Conservation (phyloP, 1,284 basidiomycete species). For the Malassezia arunalokei region DNA sequence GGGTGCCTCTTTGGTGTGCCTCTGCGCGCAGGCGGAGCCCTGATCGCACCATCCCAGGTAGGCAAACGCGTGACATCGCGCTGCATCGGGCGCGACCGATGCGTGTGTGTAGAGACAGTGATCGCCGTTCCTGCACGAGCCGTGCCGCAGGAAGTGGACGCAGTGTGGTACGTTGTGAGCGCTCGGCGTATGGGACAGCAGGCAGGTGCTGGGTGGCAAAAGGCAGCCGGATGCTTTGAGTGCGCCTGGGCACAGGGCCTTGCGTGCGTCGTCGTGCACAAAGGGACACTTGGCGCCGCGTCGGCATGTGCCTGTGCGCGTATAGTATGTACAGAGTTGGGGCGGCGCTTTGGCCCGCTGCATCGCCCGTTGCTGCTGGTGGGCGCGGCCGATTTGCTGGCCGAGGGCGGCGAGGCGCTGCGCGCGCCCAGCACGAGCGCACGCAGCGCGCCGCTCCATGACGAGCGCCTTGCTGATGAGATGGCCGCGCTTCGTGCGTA, state of each 20-base stretch:
- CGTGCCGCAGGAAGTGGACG: conserved; percentile 29
- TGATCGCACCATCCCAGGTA: conserved; percentile 37
- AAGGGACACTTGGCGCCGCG: conserved; percentile 38
- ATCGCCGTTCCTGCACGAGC: conserved; percentile 33
- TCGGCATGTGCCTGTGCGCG: conserved; percentile 12
- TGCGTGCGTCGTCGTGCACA: conserved; percentile 29
- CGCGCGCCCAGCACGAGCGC: too few relatives aligned
- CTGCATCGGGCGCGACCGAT: conserved; percentile 13
- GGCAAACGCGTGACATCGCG: conserved; percentile 30
- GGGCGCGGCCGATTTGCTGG: conserved; percentile 22
- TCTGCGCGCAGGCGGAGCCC: conserved; percentile 22
- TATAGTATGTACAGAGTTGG: conserved; percentile 11
- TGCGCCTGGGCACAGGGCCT: conserved; percentile 38
- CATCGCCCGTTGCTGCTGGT: conserved; percentile 17
- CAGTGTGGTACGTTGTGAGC: conserved; percentile 38
- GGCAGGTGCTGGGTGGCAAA: conserved; percentile 30
- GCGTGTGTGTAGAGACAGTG: conserved; percentile 35
- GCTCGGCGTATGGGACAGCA: conserved; percentile 27
- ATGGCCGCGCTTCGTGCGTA: conserved; percentile 48
- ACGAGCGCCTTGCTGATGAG: conserved; percentile 44
- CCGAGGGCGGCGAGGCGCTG: conserved; percentile 26
- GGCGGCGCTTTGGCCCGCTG: neutral
- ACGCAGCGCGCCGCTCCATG: conserved; percentile 29
- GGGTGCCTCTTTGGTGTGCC: conserved; percentile 42
- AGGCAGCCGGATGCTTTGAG: conserved; percentile 32